Percentiles rank a stretch among this genome's conserved stretches.
Evolutionary conservation across 345 rosid genomes (phyloP).

Genomic region (Linum lewisii): DNA sequence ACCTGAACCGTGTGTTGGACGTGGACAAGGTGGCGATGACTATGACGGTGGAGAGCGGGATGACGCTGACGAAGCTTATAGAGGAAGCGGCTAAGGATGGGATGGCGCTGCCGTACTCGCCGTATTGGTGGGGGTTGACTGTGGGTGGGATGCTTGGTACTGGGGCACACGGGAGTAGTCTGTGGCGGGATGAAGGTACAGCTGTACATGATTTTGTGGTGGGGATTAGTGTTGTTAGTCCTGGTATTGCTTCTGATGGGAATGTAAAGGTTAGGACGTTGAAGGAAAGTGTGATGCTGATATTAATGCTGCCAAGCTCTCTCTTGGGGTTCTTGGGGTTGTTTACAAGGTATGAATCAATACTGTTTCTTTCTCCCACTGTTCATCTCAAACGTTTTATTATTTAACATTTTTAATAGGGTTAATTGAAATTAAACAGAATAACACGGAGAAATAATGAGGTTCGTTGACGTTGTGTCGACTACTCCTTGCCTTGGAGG

Average conservation of each 20-base stretch:
- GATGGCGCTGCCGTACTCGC: constrained; percentile 50
- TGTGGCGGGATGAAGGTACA: constrained; percentile 61
- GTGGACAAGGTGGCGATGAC: constrained; percentile 31
- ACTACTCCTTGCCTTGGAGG: no score
- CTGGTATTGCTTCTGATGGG: constrained; percentile 37
- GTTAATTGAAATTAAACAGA: no score
- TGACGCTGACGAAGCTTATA: constrained; percentile 33
- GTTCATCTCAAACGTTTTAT: no score
- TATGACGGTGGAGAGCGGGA: constrained; percentile 57
- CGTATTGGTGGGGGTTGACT: constrained; percentile 91
- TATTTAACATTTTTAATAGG: no score
- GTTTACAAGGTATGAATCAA: constrained; percentile 59
- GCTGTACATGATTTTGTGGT: constrained; percentile 61
- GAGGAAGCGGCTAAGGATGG: constrained; percentile 51
- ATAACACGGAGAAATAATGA: no score
- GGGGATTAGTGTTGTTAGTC: constrained; percentile 46
- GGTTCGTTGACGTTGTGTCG: no score
- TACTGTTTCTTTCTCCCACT: no score
- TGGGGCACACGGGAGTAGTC: constrained; percentile 85
- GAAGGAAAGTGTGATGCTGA: constrained; percentile 22
- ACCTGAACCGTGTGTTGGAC: constrained; percentile 28
- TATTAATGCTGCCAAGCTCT: constrained; percentile 58
- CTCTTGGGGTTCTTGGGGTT: constrained; percentile 82
- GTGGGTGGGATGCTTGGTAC: constrained; percentile 69
- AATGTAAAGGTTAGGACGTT: constrained; percentile 39